These are phyloP conservation scores for Trichoderma sp. DNA, from an alignment of 2,329 filamentous ascomycete genomes.

Conservation along the genomic window DNA sequence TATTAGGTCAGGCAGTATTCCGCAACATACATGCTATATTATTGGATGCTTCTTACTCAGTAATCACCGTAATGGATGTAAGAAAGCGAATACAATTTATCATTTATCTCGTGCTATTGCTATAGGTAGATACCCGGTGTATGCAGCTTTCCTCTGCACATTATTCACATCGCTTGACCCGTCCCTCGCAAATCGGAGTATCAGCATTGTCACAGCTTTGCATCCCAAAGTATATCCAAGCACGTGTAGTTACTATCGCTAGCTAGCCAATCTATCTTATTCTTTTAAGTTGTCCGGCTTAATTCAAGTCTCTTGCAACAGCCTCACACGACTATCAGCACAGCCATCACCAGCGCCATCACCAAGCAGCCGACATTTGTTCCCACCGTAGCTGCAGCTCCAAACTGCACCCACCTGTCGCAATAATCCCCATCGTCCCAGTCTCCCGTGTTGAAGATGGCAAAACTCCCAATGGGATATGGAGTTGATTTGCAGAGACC, in stretches of 20 bases:
- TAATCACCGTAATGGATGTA: not conserved
- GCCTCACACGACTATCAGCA: not conserved
- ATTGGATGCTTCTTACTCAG: not conserved
- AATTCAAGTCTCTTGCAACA: not conserved
- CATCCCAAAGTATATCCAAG: not conserved
- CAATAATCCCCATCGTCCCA: not conserved
- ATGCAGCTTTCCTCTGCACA: not conserved
- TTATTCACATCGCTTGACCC: not conserved
- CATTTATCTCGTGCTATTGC: not conserved
- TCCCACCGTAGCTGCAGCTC: not conserved
- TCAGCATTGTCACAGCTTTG: not conserved
- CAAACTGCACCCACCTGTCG: not conserved
- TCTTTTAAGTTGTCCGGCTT: not conserved
- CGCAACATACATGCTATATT: accelerated
- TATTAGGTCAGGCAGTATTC: no score
- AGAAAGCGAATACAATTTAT: not conserved
- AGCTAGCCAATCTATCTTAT: not conserved
- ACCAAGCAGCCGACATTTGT: not conserved
- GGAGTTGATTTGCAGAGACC: not conserved
- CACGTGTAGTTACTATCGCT: not conserved
- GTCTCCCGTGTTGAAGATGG: not conserved
- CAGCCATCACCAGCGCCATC: not conserved
- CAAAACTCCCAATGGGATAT: not conserved
- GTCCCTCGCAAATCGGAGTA: not conserved
- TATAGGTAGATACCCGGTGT: no score